These are phyloP conservation scores for Sclerotinia spermophila DNA, from an alignment of 2,329 filamentous ascomycete genomes.

Conservation along the genomic window DNA sequence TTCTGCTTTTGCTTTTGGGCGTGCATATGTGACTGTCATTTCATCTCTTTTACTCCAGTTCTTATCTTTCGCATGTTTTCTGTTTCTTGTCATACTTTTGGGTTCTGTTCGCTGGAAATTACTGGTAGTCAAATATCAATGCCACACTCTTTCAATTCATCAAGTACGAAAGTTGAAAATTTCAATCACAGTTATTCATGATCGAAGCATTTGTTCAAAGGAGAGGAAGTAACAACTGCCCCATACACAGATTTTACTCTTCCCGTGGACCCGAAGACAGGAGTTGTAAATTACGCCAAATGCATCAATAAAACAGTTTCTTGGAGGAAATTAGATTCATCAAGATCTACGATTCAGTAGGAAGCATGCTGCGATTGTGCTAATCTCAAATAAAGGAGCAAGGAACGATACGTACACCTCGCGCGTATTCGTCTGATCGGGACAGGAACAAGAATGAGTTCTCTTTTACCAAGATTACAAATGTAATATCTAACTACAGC, in stretches of 20 bases:
- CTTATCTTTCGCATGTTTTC: neutral
- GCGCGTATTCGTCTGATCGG: too few relatives aligned
- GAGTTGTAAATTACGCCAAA: neutral
- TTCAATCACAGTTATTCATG: neutral
- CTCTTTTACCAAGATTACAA: neutral
- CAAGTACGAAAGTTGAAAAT: neutral
- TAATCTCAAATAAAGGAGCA: neutral
- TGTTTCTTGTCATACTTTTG: neutral
- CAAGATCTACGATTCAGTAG: neutral
- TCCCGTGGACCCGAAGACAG: neutral
- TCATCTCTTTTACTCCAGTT: rapidly evolving
- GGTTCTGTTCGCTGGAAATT: neutral
- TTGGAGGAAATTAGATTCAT: neutral
- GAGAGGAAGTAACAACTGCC: neutral
- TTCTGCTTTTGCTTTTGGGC: neutral
- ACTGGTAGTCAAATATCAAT: too few relatives aligned
- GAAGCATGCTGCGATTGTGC: neutral
- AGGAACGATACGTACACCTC: neutral
- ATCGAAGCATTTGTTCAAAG: neutral
- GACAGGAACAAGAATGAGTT: neutral
- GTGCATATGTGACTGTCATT: neutral
- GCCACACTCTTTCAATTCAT: neutral
- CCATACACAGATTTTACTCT: neutral
- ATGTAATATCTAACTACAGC: neutral
- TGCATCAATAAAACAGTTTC: neutral